These are phyloP conservation scores for Coniochaeta sp. DNA, from an alignment of 2,329 filamentous ascomycete species.

Conservation along the genomic window DNA sequence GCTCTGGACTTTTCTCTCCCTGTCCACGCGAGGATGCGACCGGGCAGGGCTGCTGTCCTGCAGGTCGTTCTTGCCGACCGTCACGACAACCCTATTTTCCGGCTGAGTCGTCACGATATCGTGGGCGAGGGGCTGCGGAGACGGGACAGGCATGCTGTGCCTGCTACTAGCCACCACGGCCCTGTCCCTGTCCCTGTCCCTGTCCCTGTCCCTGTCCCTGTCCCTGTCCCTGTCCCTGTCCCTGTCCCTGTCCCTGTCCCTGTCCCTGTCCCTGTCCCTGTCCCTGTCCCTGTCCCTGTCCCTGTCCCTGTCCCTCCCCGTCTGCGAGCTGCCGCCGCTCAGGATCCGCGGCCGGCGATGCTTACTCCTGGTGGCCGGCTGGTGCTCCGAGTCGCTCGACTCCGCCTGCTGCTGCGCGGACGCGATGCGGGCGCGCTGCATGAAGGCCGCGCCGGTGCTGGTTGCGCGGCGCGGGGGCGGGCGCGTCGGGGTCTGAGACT, in stretches of 20 bases:
- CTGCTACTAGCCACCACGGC: neutral
- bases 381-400: neutral
- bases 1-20: neutral
- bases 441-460: slow-evolving; percentile 38
- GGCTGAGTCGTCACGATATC: too few relatives aligned
- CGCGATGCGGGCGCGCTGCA: slow-evolving; percentile 22
- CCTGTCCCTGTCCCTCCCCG: neutral
- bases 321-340: neutral
- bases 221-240: too few relatives aligned
- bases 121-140: too few relatives aligned
- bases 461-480: slow-evolving; percentile 30
- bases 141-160: neutral
- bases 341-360: neutral
- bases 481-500: neutral
- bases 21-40: neutral
- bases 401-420: neutral
- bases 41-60: neutral
- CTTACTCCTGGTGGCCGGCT: neutral
- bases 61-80: neutral
- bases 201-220: too few relatives aligned
- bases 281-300: too few relatives aligned
- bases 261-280: too few relatives aligned
- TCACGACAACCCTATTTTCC: neutral
- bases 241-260: too few relatives aligned
- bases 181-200: too few relatives aligned